These are phyloP conservation scores for Letharia columbiana DNA, from an alignment of 495 filamentous ascomycete species.

Conservation along the genomic window DNA sequence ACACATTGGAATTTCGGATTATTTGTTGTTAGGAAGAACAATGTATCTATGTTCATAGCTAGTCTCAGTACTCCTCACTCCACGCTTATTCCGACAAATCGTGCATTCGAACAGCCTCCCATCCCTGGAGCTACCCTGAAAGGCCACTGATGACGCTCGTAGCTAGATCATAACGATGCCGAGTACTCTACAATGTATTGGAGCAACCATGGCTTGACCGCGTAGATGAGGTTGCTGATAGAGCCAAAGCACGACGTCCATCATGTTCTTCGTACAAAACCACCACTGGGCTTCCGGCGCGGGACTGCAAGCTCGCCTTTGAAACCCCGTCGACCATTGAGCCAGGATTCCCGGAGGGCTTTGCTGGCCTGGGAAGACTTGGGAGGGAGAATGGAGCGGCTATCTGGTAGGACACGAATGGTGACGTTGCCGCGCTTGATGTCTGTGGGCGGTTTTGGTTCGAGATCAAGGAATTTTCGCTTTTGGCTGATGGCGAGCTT, in stretches of 20 bases:
- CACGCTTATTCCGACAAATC: not conserved
- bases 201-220: not conserved
- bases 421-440: constrained; percentile 43
- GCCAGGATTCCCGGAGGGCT: constrained; percentile 42
- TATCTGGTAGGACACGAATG: constrained; percentile 44
- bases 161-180: not conserved
- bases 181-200: not conserved
- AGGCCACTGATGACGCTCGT: not conserved
- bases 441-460: constrained; percentile 47
- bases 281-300: constrained; percentile 23
- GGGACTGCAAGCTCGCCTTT: constrained; percentile 22
- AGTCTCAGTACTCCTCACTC: not conserved
- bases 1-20: not conserved
- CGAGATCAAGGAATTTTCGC: constrained; percentile 43
- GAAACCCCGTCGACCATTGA: constrained; percentile 33
- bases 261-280: constrained; percentile 32
- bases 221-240: not conserved
- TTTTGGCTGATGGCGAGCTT: constrained; percentile 33
- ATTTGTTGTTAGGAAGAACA: not conserved
- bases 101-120: not conserved
- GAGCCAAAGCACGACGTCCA: not conserved
- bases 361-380: constrained; percentile 41
- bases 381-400: constrained; percentile 38
- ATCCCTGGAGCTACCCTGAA: not conserved
- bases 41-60: not conserved